phyloP scores from a whole-genome alignment of 148 eudicot species.

The Chenopodium formosanum region DNA sequence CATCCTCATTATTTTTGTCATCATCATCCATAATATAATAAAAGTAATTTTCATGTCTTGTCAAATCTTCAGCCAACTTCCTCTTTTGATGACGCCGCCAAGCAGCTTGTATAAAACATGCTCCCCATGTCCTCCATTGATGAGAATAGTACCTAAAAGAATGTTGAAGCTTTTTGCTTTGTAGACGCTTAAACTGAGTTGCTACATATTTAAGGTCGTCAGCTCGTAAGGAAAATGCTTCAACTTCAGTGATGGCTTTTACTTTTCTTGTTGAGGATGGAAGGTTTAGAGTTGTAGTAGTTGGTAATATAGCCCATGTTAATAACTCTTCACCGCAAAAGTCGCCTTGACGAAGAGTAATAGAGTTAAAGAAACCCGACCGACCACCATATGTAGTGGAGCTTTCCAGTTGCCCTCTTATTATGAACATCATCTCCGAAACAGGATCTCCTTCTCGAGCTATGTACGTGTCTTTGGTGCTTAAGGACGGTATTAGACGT shows the following conservation, averaged over 20 bases:
- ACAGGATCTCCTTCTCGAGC: constrained; percentile 94
- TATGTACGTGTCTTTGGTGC: constrained; percentile 68
- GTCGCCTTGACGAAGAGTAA: constrained; percentile 70
- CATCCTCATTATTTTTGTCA: constrained; percentile 4
- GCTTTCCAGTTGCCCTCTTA: constrained; percentile 82
- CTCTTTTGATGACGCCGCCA: constrained; percentile 71
- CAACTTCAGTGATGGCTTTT: constrained; percentile 66
- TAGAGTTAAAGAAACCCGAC: constrained; percentile 76
- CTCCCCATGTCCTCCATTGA: constrained; percentile 96
- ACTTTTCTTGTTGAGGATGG: constrained; percentile 91
- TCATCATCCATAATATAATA: constrained; percentile 26
- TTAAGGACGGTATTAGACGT: constrained; percentile 64
- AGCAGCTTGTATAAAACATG: constrained; percentile 79
- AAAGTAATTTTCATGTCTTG: constrained; percentile 42
- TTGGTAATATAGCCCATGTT: constrained; percentile 76
- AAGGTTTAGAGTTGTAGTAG: constrained; percentile 49
- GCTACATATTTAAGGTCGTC: constrained; percentile 84
- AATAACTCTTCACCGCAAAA: constrained; percentile 87
- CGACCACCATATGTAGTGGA: constrained; percentile 92
- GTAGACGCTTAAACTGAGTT: constrained; percentile 72
- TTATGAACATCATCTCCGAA: constrained; percentile 73
- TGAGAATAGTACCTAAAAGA: constrained; percentile 83
- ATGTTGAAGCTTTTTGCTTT: constrained; percentile 80
- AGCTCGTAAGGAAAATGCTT: constrained; percentile 81
- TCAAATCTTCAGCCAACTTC: constrained; percentile 57